Base-by-base conservation (phyloP, 805 yeast species). In the Phaffomyces opuntiae region DNA sequence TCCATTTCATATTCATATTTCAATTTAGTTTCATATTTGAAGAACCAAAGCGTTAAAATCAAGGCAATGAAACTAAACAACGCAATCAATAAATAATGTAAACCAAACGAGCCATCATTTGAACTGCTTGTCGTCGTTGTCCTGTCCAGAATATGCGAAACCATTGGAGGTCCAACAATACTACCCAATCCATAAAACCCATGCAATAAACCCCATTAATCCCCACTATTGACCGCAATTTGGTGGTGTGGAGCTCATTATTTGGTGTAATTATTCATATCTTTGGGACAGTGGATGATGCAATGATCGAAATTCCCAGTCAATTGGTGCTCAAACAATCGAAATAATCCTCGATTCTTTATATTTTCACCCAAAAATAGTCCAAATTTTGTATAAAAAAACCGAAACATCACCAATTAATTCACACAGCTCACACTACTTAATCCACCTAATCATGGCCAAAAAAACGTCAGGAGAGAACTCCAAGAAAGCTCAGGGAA, bases 181-280 rank as follows among this genome's bases (percentile, higher is more conserved):
- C 89, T 87, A 3, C 90, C 89, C 3, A 78, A 53, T 1, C 95
- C 95, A 60, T 83, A 85, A 13, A 70, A 57, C 1, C 87, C 90
- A 64, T 85, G 93, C 47, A 76, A 66, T 26, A 70, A 70, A 60
- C 1, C 90, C 86, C 4, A 21, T 21, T 6, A 21, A 21, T 21
- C 24, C 24, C 7, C 24, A 21, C 7, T 21, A 21, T 21, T 21
- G 24, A 21, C 7, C 7, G 7, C 24, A 21, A 4, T 21, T 21
- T 5, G 7, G 24, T 21, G 24, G 7, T 21, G 5, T 21, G 24
- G 24, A 21, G 24, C n/a, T n/a, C n/a, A n/a, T n/a, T n/a, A n/a
- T n/a, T n/a, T 17, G 19, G 19, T 17, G 19, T 17, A 2, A 17
- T 17, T 17, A 17, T 17, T 17, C 19, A 17, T 17, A 3, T 17